These are phyloP conservation scores for Hygrophila difformis DNA, from an alignment of 257 asterid species.

Conservation along the genomic window DNA sequence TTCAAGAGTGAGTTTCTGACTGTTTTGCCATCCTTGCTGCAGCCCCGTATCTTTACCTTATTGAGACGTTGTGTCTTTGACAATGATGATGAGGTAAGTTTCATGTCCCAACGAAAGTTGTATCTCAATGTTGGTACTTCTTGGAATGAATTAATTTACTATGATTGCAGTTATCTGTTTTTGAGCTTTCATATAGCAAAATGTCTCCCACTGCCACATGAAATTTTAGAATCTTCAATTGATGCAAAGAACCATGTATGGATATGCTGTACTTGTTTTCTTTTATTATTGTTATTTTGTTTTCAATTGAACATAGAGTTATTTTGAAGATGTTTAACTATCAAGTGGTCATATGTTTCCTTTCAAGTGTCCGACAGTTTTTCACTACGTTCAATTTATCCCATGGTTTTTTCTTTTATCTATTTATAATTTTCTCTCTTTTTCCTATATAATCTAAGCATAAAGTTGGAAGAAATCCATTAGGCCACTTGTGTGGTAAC, in stretches of 20 bases:
- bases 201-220: neutral
- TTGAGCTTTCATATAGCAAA: neutral
- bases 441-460: neutral
- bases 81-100: constrained; percentile 76
- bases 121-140: constrained; percentile 6
- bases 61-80: constrained; percentile 75
- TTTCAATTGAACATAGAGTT: neutral
- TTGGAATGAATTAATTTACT: neutral
- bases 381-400: neutral
- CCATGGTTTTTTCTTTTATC: no score
- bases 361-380: neutral
- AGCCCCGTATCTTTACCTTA: constrained; percentile 72
- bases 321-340: neutral
- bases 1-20: constrained; percentile 9
- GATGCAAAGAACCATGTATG: neutral
- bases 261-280: neutral
- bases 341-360: no score
- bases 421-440: neutral
- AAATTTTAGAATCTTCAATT: constrained; percentile 5
- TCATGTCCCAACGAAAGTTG: constrained; percentile 10
- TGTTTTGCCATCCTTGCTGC: constrained; percentile 25
- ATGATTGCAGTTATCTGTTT: no score
- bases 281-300: neutral
- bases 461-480: constrained; percentile 4
- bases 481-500: neutral